These are phyloP conservation scores for Silene uniflora DNA, from an alignment of 148 eudicot genomes.

Conservation along the genomic window DNA sequence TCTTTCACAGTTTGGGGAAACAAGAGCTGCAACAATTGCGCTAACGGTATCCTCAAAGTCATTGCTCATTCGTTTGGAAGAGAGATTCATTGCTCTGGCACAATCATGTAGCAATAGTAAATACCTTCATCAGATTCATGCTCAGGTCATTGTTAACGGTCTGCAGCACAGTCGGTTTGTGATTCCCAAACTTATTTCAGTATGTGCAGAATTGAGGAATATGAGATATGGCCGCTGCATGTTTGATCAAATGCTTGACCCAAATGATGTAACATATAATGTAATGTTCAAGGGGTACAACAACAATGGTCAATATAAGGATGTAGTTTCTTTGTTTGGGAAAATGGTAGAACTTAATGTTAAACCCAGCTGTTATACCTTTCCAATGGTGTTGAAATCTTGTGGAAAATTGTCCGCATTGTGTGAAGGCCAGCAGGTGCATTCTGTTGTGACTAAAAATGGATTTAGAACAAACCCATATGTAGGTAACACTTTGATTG, in stretches of 20 bases:
- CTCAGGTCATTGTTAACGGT: conserved; percentile 45
- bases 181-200: conserved; percentile 39
- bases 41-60: conserved; percentile 28
- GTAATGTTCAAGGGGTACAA: conserved; percentile 61
- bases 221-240: conserved; percentile 41
- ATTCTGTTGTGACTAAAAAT: conserved; percentile 43
- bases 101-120: conserved; percentile 55
- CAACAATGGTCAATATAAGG: conserved; percentile 34
- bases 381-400: conserved; percentile 69
- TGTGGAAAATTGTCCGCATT: conserved; percentile 44
- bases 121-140: conserved; percentile 48
- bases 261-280: conserved; percentile 44
- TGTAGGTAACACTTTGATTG: conserved; percentile 68
- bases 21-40: conserved; percentile 7
- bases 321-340: conserved; percentile 39
- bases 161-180: conserved; percentile 33
- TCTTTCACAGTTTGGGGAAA: not conserved
- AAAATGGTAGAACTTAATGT: conserved; percentile 45
- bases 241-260: conserved; percentile 53
- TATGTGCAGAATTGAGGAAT: conserved; percentile 28
- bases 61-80: conserved; percentile 37
- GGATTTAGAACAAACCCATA: conserved; percentile 59
- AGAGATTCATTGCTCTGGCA: conserved; percentile 43
- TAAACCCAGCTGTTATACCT: conserved; percentile 51
- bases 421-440: conserved; percentile 47